Conservation (phyloP, 2,329 filamentous ascomycete genomes). For the Penicillium sp. region DNA sequence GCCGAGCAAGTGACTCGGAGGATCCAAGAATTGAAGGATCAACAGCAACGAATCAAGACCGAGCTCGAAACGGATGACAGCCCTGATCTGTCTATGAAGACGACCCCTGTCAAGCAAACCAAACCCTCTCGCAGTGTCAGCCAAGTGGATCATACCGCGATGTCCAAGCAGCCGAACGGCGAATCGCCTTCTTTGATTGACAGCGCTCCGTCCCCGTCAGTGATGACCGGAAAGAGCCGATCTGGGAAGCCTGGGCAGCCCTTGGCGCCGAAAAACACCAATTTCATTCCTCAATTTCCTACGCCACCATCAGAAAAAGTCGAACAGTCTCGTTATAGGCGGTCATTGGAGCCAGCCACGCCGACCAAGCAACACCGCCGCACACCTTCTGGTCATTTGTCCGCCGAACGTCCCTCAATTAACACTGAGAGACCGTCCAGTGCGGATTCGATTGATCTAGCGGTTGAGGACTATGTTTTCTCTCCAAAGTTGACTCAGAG, state of each 20-base stretch:
- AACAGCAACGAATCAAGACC: constrained; percentile 55
- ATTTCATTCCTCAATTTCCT: constrained; percentile 23
- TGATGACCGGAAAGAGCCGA: constrained; percentile 59
- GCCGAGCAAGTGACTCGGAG: constrained; percentile 58
- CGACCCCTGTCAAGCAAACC: constrained; percentile 11
- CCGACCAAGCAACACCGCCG: constrained; percentile 36
- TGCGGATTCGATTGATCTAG: constrained; percentile 82
- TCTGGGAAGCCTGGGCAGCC: constrained; percentile 27
- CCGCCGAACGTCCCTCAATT: constrained; percentile 44
- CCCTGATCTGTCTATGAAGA: constrained; percentile 24
- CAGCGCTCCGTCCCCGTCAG: constrained; percentile 67
- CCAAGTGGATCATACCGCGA: constrained; percentile 12
- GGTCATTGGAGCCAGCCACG: constrained; percentile 29
- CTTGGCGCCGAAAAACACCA: constrained; percentile 27
- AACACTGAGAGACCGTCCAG: constrained; percentile 73
- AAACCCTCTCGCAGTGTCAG: constrained; percentile 17
- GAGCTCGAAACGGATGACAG: constrained; percentile 44
- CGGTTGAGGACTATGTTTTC: constrained; percentile 79
- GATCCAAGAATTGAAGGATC: constrained; percentile 58
- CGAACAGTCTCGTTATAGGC: constrained; percentile 26
- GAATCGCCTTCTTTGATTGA: constrained; percentile 46
- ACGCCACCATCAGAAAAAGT: constrained; percentile 34
- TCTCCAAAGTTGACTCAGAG: constrained; percentile 84
- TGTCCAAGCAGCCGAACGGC: constrained; percentile 4
- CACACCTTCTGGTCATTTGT: constrained; percentile 37